These are phyloP conservation scores for Laetiporus sulphureus DNA, from an alignment of 1,284 basidiomycete species.

Conservation along the genomic window DNA sequence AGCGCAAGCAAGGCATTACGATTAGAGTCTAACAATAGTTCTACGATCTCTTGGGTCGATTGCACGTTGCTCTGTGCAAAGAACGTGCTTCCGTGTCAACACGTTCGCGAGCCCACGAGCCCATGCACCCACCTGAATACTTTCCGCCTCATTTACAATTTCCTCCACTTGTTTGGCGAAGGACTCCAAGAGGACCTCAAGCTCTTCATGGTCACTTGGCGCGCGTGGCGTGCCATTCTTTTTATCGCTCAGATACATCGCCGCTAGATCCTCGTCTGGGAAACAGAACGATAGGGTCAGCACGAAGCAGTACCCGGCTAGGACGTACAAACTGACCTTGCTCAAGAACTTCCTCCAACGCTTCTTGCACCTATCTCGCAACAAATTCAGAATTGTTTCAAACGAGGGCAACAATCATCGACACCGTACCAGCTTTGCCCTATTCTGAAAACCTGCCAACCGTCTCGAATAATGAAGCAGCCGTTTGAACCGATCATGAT, in stretches of 20 bases:
- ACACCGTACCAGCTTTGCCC: slow-evolving; percentile 63
- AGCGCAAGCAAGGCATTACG: slow-evolving; percentile 89
- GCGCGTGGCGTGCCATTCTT: slow-evolving; percentile 50
- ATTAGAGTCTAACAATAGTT: slow-evolving; percentile 94
- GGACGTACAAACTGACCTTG: slow-evolving; percentile 55
- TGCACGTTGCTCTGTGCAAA: slow-evolving; percentile 74
- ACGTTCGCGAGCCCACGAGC: not conserved
- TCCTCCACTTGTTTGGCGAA: slow-evolving; percentile 96
- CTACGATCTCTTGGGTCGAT: slow-evolving; percentile 96
- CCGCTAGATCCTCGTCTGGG: slow-evolving; percentile 85
- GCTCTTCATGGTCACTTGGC: slow-evolving; percentile 82
- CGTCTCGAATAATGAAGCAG: slow-evolving; percentile 86
- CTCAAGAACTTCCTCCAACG: slow-evolving; percentile 83
- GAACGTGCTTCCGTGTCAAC: not conserved
- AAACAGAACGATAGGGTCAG: slow-evolving; percentile 1
- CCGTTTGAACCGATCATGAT: slow-evolving; percentile 86
- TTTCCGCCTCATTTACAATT: slow-evolving; percentile 89
- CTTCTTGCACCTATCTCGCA: slow-evolving; percentile 68
- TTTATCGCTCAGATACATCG: slow-evolving; percentile 88
- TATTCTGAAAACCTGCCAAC: slow-evolving; percentile 81
- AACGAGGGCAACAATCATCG: not conserved
- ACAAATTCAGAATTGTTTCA: not conserved
- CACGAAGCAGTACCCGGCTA: not conserved
- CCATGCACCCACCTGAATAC: slow-evolving; percentile 58
- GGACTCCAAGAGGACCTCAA: slow-evolving; percentile 89